phyloP scores from a whole-genome alignment of 208 protist genomes.

The Sergeia podlipaevii region DNA sequence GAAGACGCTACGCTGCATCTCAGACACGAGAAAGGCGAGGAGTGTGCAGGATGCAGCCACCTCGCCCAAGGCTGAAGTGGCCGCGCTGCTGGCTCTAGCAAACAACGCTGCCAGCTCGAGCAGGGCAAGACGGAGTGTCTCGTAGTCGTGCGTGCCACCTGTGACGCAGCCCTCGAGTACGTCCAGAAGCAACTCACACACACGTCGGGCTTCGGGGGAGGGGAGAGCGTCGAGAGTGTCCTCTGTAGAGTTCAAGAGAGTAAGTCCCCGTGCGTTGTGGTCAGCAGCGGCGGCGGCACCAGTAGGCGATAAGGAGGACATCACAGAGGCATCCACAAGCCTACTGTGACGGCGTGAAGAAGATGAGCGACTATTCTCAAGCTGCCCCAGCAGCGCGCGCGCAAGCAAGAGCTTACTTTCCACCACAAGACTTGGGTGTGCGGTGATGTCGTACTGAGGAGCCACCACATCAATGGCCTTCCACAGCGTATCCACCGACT shows the following conservation, averaged over 20 bases:
- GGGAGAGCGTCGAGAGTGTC: slow-evolving; percentile 4
- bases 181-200: slow-evolving; percentile 23
- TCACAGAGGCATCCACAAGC: neutral
- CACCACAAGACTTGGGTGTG: slow-evolving; percentile 45
- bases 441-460: slow-evolving; percentile 49
- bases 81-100: slow-evolving; percentile 4
- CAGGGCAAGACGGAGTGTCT: slow-evolving; percentile 45
- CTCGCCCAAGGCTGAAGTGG: slow-evolving; percentile 1
- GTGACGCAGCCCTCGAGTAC: slow-evolving; percentile 34
- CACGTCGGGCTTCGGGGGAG: neutral
- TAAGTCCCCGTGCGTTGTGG: neutral
- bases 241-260: no score
- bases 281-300: neutral
- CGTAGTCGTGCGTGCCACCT: slow-evolving; percentile 65
- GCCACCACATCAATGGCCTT: slow-evolving; percentile 32
- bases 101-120: slow-evolving; percentile 54
- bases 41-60: slow-evolving; percentile 43
- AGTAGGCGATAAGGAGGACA: neutral
- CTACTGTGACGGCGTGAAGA: slow-evolving; percentile 3
- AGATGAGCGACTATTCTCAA: slow-evolving; percentile 4
- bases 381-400: slow-evolving; percentile 17
- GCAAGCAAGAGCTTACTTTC: slow-evolving; percentile 58
- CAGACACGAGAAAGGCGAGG: slow-evolving; percentile 48
- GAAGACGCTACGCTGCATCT: slow-evolving; percentile 69
- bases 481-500: slow-evolving; percentile 16